These are phyloP conservation scores for Flammula alnicola DNA, from an alignment of 1,284 basidiomycete genomes.

Conservation along the genomic window DNA sequence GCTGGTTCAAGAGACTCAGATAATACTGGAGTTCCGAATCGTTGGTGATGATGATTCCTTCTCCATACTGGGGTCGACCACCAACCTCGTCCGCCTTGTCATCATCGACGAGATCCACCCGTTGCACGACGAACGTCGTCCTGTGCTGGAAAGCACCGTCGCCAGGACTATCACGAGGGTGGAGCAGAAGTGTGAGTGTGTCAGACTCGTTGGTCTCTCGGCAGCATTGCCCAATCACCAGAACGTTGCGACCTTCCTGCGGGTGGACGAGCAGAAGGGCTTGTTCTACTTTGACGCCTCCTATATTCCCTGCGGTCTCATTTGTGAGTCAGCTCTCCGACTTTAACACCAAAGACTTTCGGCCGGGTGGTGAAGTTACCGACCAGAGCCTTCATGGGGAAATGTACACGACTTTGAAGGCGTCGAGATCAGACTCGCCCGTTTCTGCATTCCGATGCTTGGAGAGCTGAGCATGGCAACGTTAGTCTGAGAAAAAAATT, in stretches of 20 bases:
- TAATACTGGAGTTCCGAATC: slow-evolving; percentile 98
- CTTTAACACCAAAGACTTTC: slow-evolving; percentile 81
- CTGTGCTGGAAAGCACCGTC: slow-evolving; percentile 93
- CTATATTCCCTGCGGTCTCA: slow-evolving; percentile 97
- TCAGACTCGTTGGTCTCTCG: slow-evolving; percentile 93
- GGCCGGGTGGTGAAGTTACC: slow-evolving; percentile 90
- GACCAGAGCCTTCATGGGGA: slow-evolving; percentile 99
- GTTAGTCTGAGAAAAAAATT: slow-evolving; percentile 73
- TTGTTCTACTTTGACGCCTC: slow-evolving; percentile 99
- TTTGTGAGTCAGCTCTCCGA: slow-evolving; percentile 97
- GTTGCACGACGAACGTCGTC: slow-evolving; percentile 99
- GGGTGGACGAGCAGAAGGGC: slow-evolving; percentile 91
- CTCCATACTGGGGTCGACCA: slow-evolving; percentile 96
- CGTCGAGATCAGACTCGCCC: slow-evolving; percentile 85
- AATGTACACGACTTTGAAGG: slow-evolving; percentile 98
- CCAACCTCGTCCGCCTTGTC: slow-evolving; percentile 97
- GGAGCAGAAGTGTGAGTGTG: slow-evolving; percentile 93
- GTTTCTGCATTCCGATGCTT: slow-evolving; percentile 87
- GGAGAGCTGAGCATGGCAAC: slow-evolving; percentile 92
- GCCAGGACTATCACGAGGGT: slow-evolving; percentile 92
- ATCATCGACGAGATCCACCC: slow-evolving; percentile 90
- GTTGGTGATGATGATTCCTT: slow-evolving; percentile 99
- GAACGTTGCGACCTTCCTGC: slow-evolving; percentile 97
- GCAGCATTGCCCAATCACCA: slow-evolving; percentile 97
- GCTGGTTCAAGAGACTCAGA: slow-evolving; percentile 92